Evolutionary conservation across 225 moss, liverwort and hornwort genomes (phyloP).

Genomic region (Sphagnum tenellum): DNA sequence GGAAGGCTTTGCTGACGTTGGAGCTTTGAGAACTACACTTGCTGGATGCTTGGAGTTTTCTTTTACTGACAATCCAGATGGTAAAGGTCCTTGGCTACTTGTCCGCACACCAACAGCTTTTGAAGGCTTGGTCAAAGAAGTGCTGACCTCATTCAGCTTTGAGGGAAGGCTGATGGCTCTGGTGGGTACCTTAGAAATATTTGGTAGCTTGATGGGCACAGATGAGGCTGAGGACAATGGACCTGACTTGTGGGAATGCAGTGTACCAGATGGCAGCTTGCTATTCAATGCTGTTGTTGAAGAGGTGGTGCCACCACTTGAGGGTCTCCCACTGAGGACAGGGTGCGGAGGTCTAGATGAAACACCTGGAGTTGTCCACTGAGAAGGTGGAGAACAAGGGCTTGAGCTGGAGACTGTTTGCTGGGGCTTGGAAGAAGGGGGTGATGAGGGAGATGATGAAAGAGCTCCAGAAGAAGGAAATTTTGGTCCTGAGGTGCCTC

Average conservation of each 20-base stretch:
- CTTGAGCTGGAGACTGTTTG: slow-evolving; percentile 11
- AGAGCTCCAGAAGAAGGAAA: slow-evolving; percentile 37
- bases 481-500: slow-evolving; percentile 10
- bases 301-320: slow-evolving; percentile 1
- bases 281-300: slow-evolving; percentile 9
- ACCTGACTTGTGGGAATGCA: slow-evolving; percentile 15
- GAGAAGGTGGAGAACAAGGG: slow-evolving; percentile 21
- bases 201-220: slow-evolving; percentile 17
- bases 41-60: slow-evolving; percentile 13
- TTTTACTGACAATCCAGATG: slow-evolving; percentile 11
- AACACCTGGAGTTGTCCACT: slow-evolving; percentile 16
- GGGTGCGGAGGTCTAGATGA: slow-evolving; percentile 12
- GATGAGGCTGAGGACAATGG: slow-evolving; percentile 22
- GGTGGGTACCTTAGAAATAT: slow-evolving; percentile 17
- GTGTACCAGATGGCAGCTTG: slow-evolving; percentile 11
- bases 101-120: slow-evolving; percentile 7
- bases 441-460: slow-evolving; percentile 33
- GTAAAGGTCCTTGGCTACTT: slow-evolving; percentile 11
- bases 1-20: slow-evolving; percentile 8
- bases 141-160: slow-evolving; percentile 16
- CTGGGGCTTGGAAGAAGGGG: slow-evolving; percentile 24
- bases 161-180: slow-evolving; percentile 25
- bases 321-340: slow-evolving; percentile 11
- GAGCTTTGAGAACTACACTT: slow-evolving; percentile 12
- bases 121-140: slow-evolving; percentile 5